These are phyloP conservation scores for Thelonectria discophora DNA, from an alignment of 2,329 filamentous ascomycete genomes.

Conservation along the genomic window DNA sequence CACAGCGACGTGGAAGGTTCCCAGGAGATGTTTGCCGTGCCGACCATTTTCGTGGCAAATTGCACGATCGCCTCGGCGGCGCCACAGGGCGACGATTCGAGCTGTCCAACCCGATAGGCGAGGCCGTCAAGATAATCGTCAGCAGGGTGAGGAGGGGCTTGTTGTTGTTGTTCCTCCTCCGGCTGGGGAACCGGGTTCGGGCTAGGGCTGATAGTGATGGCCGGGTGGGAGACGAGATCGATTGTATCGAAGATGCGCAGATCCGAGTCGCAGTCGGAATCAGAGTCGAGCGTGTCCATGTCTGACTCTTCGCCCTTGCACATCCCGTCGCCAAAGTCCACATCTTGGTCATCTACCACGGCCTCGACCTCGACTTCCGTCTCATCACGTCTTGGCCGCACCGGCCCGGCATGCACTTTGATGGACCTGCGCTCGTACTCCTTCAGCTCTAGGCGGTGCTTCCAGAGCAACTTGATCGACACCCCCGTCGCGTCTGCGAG, in stretches of 20 bases:
- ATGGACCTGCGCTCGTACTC: constrained; percentile 32
- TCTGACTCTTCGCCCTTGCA: constrained; percentile 18
- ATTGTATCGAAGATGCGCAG: constrained; percentile 27
- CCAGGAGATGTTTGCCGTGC: constrained; percentile 12
- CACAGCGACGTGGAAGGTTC: neutral
- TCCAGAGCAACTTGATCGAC: constrained; percentile 41
- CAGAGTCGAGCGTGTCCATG: constrained; percentile 22
- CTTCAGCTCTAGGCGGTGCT: constrained; percentile 40
- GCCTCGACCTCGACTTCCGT: neutral
- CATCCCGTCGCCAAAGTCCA: constrained; percentile 37
- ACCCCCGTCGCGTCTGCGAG: constrained; percentile 44
- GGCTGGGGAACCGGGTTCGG: neutral
- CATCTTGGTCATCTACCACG: constrained; percentile 31
- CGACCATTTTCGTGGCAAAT: constrained; percentile 33
- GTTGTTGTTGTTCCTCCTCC: no score
- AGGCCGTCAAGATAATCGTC: constrained; percentile 40
- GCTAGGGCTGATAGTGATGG: constrained; percentile 22
- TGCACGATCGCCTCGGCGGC: constrained; percentile 42
- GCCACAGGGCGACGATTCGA: constrained; percentile 38
- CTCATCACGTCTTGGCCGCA: neutral
- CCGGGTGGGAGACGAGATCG: constrained; percentile 31
- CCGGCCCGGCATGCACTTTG: neutral
- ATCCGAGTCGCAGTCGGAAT: constrained; percentile 1
- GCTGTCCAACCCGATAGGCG: constrained; percentile 47
- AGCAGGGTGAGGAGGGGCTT: constrained; percentile 7